Evolutionary conservation across 2,329 filamentous ascomycete species (phyloP).

Genomic region (Hymenoscyphus scutula): DNA sequence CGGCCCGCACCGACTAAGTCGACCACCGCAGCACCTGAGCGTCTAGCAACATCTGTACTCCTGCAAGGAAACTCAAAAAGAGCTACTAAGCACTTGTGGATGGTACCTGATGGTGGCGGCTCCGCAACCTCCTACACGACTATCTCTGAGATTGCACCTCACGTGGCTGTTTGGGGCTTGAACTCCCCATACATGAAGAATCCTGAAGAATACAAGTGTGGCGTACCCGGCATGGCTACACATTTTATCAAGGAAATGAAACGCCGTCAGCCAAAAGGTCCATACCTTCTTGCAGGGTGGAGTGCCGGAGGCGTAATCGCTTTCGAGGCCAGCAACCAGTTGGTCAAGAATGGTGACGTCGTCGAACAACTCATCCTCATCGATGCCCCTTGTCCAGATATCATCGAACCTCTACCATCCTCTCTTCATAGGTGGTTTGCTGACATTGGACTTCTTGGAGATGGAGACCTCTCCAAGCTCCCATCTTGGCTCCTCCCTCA

Average conservation of each 20-base stretch:
- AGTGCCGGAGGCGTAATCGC: conserved; percentile 74
- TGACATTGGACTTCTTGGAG: conserved; percentile 68
- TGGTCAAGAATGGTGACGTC: conserved; percentile 54
- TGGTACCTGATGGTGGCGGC: conserved; percentile 50
- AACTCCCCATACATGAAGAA: conserved; percentile 72
- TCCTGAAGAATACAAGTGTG: conserved; percentile 63
- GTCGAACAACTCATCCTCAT: conserved; percentile 63
- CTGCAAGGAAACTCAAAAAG: conserved; percentile 48
- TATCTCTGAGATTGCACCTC: conserved; percentile 40
- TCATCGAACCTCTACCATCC: conserved; percentile 64
- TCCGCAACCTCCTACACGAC: conserved; percentile 37
- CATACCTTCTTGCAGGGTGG: conserved; percentile 70
- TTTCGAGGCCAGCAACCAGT: conserved; percentile 62
- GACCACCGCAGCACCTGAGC: conserved; percentile 18
- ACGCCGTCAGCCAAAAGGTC: conserved; percentile 65
- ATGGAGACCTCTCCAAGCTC: conserved; percentile 56
- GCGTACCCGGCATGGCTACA: conserved; percentile 61
- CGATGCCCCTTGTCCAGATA: conserved; percentile 64
- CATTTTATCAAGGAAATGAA: conserved; percentile 70
- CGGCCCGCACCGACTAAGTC: conserved; percentile 38
- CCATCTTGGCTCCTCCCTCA: conserved; percentile 73
- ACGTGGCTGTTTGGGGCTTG: conserved; percentile 54
- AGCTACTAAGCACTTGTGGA: conserved; percentile 44
- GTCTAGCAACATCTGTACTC: conserved; percentile 37
- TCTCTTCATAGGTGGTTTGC: conserved; percentile 60